Evolutionary conservation across 2,329 filamentous ascomycete species (phyloP).

Genomic region (Talaromyces piceae): DNA sequence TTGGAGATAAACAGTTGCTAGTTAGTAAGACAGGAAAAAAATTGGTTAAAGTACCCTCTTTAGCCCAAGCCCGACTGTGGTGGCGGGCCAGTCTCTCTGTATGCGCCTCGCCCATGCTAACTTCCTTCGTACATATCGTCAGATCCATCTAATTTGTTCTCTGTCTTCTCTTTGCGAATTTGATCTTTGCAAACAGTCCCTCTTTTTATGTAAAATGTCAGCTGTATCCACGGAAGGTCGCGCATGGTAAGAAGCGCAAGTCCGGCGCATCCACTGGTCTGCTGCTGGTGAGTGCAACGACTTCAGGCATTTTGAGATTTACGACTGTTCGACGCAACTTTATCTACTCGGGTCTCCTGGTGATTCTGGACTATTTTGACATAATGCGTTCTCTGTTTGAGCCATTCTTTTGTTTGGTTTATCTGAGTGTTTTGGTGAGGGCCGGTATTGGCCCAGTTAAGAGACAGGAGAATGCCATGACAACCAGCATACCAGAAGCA

Average conservation of each 20-base stretch:
- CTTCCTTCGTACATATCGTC: background rate
- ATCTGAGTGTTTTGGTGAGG: constrained; percentile 1
- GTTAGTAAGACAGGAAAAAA: background rate
- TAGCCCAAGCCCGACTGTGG: background rate
- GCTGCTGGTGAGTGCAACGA: no score
- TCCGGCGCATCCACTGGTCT: background rate
- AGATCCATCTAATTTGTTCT: background rate
- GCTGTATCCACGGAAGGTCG: background rate
- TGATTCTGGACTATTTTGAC: constrained; percentile 2
- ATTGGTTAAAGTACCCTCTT: background rate
- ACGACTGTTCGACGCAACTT: no score
- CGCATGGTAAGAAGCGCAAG: background rate
- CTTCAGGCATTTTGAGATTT: no score
- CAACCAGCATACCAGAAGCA: constrained; percentile 2
- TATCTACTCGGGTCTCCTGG: no score
- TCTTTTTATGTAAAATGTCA: background rate
- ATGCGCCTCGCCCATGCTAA: background rate
- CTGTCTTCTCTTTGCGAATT: background rate
- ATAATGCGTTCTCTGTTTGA: constrained; percentile 2
- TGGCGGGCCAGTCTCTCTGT: background rate
- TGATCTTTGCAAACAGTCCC: background rate
- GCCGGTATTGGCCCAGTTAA: background rate
- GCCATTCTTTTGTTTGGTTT: background rate
- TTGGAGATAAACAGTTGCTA: background rate
- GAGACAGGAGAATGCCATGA: constrained; percentile 6